These are phyloP conservation scores for Crithidia brevicula DNA, from an alignment of 208 protist genomes.

Conservation along the genomic window DNA sequence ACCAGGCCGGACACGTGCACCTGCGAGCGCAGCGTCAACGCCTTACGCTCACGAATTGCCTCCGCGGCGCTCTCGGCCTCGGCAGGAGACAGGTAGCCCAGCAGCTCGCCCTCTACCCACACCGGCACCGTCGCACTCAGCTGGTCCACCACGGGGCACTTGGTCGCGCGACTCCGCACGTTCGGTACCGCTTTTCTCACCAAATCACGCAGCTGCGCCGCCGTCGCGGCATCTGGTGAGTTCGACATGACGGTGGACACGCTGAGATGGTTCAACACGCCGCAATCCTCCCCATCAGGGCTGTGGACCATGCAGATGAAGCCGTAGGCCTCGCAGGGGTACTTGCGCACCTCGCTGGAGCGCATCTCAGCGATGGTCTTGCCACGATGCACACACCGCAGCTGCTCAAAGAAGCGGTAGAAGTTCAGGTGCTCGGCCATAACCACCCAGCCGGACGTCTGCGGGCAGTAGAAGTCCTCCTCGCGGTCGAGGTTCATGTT, in stretches of 20 bases:
- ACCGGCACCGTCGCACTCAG: conserved; percentile 83
- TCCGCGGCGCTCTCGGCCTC: conserved; percentile 51
- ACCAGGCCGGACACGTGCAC: conserved; percentile 72
- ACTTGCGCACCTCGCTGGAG: conserved; percentile 97
- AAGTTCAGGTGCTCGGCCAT: conserved; percentile 99
- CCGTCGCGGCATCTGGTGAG: conserved; percentile 30
- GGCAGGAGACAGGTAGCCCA: conserved; percentile 79
- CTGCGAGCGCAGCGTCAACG: conserved; percentile 40
- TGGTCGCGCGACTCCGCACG: conserved; percentile 47
- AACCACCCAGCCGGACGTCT: conserved; percentile 96
- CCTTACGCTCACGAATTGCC: conserved; percentile 58
- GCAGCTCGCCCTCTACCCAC: conserved; percentile 91
- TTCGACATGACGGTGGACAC: conserved; percentile 80
- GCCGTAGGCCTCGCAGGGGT: conserved; percentile 99
- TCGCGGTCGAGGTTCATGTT: conserved; percentile 87
- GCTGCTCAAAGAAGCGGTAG: conserved; percentile 99
- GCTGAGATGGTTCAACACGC: conserved; percentile 99
- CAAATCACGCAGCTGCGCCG: conserved; percentile 44
- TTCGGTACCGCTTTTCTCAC: conserved; percentile 47
- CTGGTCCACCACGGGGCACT: conserved; percentile 42
- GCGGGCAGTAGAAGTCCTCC: conserved; percentile 88
- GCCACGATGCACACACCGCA: conserved; percentile 98
- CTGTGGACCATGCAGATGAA: conserved; percentile 99
- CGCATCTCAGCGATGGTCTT: conserved; percentile 98
- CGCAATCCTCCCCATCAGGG: conserved; percentile 99